A percentile compares a stretch with the other conserved stretches of the same genome.
Evolutionary conservation across 441 rosid genomes (phyloP).

Genomic region (Manihot esculenta): DNA sequence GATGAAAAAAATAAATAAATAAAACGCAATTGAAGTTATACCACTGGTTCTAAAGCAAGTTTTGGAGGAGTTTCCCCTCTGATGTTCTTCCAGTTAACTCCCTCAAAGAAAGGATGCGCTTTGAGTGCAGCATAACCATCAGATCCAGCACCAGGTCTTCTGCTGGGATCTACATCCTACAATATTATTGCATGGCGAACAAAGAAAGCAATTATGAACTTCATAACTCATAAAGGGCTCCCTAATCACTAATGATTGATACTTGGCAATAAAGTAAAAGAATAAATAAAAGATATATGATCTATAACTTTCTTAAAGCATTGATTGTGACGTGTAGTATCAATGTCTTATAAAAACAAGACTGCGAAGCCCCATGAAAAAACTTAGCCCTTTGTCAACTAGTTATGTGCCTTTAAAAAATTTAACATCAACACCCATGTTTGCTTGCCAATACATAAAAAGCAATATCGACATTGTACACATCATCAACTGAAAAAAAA

Average conservation of each 20-base stretch:
- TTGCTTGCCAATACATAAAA: neutral
- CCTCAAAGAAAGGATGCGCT: constrained; percentile 86
- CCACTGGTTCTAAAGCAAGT: constrained; percentile 71
- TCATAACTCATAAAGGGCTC: too few species aligned
- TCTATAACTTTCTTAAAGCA: neutral
- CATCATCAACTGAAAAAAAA: too few species aligned
- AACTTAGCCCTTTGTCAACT: neutral
- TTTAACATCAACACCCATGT: neutral
- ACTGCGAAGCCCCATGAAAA: neutral
- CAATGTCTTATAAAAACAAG: neutral
- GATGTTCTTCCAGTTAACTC: constrained; percentile 79
- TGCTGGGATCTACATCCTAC: constrained; percentile 91
- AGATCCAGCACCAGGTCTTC: constrained; percentile 93
- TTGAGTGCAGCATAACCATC: constrained; percentile 83
- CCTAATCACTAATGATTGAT: neutral
- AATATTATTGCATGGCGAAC: constrained; percentile 24
- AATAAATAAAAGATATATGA: neutral
- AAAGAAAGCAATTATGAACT: neutral
- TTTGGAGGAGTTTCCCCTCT: constrained; percentile 77
- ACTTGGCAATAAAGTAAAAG: neutral
- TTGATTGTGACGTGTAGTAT: neutral
- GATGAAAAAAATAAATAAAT: neutral
- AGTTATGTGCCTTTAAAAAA: neutral
- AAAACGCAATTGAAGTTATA: constrained; percentile 21
- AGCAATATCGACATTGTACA: neutral